A percentile compares a stretch with the other conserved stretches of the same genome.
These are phyloP conservation scores for Sanghuangporus weigelae DNA, from an alignment of 1,284 basidiomycete species.

Conservation along the genomic window DNA sequence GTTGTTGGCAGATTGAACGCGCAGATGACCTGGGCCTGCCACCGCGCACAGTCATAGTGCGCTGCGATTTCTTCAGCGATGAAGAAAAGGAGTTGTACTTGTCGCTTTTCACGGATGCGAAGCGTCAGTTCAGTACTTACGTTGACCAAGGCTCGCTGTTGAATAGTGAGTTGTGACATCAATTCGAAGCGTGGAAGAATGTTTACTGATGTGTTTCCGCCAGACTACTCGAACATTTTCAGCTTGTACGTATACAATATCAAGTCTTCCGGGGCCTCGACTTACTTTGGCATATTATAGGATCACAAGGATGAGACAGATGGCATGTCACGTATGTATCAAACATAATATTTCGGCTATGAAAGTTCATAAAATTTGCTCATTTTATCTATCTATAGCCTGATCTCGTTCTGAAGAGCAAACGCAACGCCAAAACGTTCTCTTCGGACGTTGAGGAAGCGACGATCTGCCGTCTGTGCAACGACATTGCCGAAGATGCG, in stretches of 20 bases:
- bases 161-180: slow-evolving; percentile 62
- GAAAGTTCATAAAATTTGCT: neutral
- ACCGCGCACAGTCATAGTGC: slow-evolving; percentile 86
- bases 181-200: neutral
- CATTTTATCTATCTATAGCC: slow-evolving; percentile 40
- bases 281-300: slow-evolving; percentile 49
- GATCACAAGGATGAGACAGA: slow-evolving; percentile 88
- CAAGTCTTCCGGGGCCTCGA: slow-evolving; percentile 77
- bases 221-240: slow-evolving; percentile 96
- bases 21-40: slow-evolving; percentile 98
- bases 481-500: slow-evolving; percentile 95
- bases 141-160: slow-evolving; percentile 87
- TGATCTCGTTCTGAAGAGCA: slow-evolving; percentile 91
- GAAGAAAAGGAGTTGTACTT: slow-evolving; percentile 96
- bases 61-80: slow-evolving; percentile 91
- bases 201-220: slow-evolving; percentile 8
- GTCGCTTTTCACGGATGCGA: slow-evolving; percentile 89
- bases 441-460: slow-evolving; percentile 54
- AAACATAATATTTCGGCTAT: neutral
- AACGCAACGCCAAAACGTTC: slow-evolving; percentile 65
- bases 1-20: slow-evolving; percentile 65
- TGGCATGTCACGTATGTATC: slow-evolving; percentile 71
- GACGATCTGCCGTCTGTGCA: slow-evolving; percentile 90
- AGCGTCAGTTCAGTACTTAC: slow-evolving; percentile 89
- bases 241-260: slow-evolving; percentile 48